Evolutionary conservation across 352 stramenopile genomes (phyloP).

Genomic region (Saprolegnia diclina): DNA sequence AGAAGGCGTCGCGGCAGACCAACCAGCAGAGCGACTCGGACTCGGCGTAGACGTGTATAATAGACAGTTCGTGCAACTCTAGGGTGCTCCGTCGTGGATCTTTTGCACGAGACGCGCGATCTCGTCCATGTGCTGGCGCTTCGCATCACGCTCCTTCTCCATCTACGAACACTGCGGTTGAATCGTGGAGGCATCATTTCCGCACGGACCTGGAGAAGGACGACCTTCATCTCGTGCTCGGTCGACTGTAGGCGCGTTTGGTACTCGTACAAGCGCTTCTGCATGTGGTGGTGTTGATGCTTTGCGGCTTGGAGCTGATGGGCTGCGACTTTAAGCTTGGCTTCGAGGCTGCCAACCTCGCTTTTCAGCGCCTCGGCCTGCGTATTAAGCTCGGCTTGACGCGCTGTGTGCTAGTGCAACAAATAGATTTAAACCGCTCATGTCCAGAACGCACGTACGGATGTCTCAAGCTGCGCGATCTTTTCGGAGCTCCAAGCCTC

Average conservation of each 20-base stretch:
- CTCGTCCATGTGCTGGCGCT: conserved; percentile 21
- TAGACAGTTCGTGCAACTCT: background rate
- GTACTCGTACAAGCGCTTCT: conserved; percentile 9
- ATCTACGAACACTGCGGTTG: conserved; percentile 8
- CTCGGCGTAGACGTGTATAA: conserved; percentile 7
- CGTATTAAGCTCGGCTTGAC: background rate
- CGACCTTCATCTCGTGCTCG: conserved; percentile 27
- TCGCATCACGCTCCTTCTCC: conserved; percentile 16
- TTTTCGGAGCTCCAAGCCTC: background rate
- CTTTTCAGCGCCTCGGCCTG: background rate
- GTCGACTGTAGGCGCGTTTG: conserved; percentile 12
- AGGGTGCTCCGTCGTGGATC: conserved; percentile 1
- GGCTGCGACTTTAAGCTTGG: background rate
- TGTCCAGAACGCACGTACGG: background rate
- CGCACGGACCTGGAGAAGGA: conserved; percentile 7
- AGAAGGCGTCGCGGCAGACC: background rate
- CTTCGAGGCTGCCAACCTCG: background rate
- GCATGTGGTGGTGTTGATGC: background rate
- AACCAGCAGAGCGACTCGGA: conserved; percentile 14
- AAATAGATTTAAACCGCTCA: background rate
- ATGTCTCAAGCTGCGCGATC: background rate
- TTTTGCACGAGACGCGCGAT: conserved; percentile 18
- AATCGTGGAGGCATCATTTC: background rate
- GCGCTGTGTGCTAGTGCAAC: conserved; percentile 4
- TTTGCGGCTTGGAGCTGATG: background rate